phyloP scores from a whole-genome alignment of 306 rosid genomes.

The Arachis hypogaea region DNA sequence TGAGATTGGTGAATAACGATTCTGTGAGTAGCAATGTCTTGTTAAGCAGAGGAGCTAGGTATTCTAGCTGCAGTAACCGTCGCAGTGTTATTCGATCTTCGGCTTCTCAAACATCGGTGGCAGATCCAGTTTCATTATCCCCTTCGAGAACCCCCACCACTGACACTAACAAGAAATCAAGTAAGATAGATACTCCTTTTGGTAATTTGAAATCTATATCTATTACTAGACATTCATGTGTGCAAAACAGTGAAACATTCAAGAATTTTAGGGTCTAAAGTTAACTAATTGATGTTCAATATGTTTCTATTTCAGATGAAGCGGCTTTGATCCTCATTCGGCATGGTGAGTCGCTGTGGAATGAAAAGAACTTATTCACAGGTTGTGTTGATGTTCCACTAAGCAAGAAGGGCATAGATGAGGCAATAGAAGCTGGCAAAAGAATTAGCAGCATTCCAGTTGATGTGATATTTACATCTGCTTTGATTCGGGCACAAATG shows the following conservation, averaged over 20 bases:
- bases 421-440: conserved; percentile 99
- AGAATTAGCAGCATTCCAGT: conserved; percentile 95
- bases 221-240: conserved; percentile 5
- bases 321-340: conserved; percentile 90
- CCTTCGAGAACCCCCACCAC: conserved; percentile 59
- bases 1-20: conserved; percentile 54
- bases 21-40: conserved; percentile 33
- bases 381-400: conserved; percentile 99
- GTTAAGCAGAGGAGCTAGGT: conserved; percentile 38
- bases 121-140: conserved; percentile 59
- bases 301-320: conserved; percentile 64
- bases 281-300: conserved; percentile 26
- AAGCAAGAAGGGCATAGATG: conserved; percentile 92
- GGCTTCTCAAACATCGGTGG: conserved; percentile 68
- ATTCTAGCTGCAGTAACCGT: conserved; percentile 35
- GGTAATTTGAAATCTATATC: not conserved
- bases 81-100: conserved; percentile 57
- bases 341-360: conserved; percentile 97
- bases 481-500: conserved; percentile 98
- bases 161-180: conserved; percentile 75
- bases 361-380: conserved; percentile 94
- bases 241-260: not conserved
- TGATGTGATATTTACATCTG: conserved; percentile 90
- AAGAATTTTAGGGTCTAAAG: conserved; percentile 29
- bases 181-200: conserved; percentile 48